Percentiles rank a stretch among this genome's conserved stretches.
These are phyloP conservation scores for Phalaenopsis aphrodite DNA, from an alignment of 106 monocot genomes.

Conservation along the genomic window DNA sequence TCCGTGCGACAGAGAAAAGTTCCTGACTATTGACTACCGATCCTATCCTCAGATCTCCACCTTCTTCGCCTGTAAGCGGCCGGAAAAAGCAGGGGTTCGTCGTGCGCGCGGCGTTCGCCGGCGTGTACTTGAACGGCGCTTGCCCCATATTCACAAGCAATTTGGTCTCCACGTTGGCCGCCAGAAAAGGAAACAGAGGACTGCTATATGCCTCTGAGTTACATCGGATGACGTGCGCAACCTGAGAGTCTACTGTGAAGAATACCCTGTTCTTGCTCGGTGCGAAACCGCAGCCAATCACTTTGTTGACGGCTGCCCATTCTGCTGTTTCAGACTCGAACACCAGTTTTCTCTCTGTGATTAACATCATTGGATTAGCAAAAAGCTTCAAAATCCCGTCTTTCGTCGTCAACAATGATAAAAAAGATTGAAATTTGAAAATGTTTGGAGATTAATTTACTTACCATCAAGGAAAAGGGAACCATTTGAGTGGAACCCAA, in stretches of 20 bases:
- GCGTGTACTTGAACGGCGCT: slow-evolving; percentile 49
- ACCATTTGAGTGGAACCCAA: slow-evolving; percentile 73
- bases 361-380: too few relatives aligned
- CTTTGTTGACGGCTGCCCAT: slow-evolving; percentile 47
- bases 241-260: slow-evolving; percentile 67
- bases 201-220: slow-evolving; percentile 40
- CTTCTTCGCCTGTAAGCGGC: neutral
- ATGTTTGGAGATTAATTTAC: slow-evolving; percentile 19
- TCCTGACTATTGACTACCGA: slow-evolving; percentile 50
- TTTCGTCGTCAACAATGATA: too few relatives aligned
- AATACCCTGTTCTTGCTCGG: slow-evolving; percentile 68
- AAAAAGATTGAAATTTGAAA: too few relatives aligned
- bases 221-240: slow-evolving; percentile 59
- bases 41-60: neutral
- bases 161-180: slow-evolving; percentile 43
- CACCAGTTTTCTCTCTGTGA: slow-evolving; percentile 52
- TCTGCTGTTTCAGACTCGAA: slow-evolving; percentile 36
- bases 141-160: slow-evolving; percentile 70
- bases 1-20: slow-evolving; percentile 61
- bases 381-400: too few relatives aligned
- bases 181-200: slow-evolving; percentile 56
- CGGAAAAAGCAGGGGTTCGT: slow-evolving; percentile 42
- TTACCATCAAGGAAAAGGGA: slow-evolving; percentile 73
- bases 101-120: slow-evolving; percentile 49
- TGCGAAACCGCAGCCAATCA: slow-evolving; percentile 72